These are phyloP conservation scores for Talaromyces nanjingensis DNA, from an alignment of 495 filamentous ascomycete species.

Conservation along the genomic window DNA sequence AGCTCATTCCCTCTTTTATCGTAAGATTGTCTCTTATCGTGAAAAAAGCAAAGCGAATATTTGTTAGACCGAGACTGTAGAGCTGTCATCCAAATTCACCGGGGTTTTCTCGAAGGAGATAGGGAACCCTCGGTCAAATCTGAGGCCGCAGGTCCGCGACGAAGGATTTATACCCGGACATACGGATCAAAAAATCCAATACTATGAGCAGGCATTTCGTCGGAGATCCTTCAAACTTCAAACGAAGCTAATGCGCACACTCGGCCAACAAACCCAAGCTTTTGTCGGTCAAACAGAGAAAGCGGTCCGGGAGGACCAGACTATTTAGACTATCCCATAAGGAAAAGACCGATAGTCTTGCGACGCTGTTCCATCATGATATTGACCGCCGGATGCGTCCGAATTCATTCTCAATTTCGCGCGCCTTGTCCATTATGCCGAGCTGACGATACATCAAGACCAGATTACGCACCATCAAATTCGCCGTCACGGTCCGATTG, in stretches of 20 bases:
- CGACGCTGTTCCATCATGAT: neutral
- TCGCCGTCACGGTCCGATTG: neutral
- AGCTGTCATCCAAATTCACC: neutral
- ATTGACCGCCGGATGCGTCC: neutral
- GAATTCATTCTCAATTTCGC: conserved; percentile 9
- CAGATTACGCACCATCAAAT: conserved; percentile 8
- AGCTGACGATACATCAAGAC: conserved; percentile 9
- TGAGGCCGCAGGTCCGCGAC: neutral
- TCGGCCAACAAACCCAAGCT: neutral
- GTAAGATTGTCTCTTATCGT: neutral
- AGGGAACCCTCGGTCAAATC: neutral
- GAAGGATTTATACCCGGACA: neutral
- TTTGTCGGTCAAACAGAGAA: neutral
- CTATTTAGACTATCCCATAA: neutral
- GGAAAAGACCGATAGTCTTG: neutral
- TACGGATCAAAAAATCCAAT: neutral
- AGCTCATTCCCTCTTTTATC: neutral
- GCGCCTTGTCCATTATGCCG: conserved; percentile 9
- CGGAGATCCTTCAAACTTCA: neutral
- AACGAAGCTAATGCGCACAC: neutral
- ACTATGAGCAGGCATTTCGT: neutral
- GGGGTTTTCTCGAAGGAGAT: neutral
- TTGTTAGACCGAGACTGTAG: neutral
- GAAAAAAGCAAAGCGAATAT: neutral
- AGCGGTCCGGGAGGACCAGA: neutral